phyloP scores from a whole-genome alignment of 257 asterid species.

The Solanum arcanum region DNA sequence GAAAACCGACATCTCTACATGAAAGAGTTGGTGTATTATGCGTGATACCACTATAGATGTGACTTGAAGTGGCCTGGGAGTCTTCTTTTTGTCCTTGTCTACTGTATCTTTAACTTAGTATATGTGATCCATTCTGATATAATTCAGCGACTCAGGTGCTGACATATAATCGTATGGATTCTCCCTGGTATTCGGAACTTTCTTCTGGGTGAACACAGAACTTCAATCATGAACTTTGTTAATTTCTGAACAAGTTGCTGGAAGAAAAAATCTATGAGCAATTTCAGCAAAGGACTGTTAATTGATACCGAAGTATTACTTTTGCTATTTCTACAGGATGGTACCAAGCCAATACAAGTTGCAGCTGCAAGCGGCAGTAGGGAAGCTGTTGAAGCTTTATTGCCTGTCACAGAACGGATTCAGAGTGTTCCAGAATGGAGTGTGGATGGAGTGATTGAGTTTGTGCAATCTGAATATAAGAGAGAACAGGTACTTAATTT shows the following conservation, averaged over 20 bases:
- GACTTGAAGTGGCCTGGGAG: not conserved
- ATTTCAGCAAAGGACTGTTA: not conserved
- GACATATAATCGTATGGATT: not conserved
- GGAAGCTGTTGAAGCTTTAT: conserved; percentile 64
- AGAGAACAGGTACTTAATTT: conserved; percentile 34
- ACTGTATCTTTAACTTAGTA: not conserved
- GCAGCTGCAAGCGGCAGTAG: conserved; percentile 70
- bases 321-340: conserved; percentile 48
- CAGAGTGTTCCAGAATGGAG: conserved; percentile 53
- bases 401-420: conserved; percentile 44
- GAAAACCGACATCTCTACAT: not conserved
- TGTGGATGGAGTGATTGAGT: conserved; percentile 61
- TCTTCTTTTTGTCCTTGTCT: not conserved
- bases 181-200: not conserved
- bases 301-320: not conserved
- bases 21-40: not conserved
- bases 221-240: not conserved
- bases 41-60: not conserved
- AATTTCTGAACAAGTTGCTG: not conserved
- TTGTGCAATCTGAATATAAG: conserved; percentile 42
- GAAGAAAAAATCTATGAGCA: not conserved
- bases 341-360: conserved; percentile 64
- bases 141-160: not conserved
- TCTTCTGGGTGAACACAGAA: not conserved
- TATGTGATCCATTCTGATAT: not conserved